A percentile compares a stretch with the other conserved stretches of the same genome.
Conservation (phyloP, 768 basidiomycete species). For the Tylopilus vinaceipallidus region DNA sequence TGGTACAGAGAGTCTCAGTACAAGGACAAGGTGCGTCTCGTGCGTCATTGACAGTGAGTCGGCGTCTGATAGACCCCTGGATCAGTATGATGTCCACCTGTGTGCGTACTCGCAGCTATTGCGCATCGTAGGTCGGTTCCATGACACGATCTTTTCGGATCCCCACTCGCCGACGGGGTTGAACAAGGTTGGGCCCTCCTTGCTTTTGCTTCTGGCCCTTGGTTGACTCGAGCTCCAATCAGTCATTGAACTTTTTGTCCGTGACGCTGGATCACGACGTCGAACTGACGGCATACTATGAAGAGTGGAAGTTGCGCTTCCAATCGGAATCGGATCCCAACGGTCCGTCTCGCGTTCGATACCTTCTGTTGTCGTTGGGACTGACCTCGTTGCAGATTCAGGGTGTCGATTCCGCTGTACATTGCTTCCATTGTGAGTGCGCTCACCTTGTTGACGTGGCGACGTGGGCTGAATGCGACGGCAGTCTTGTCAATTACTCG, state of each 20-base stretch:
- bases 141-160: slow-evolving; percentile 75
- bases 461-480: slow-evolving; percentile 8
- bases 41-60: no score
- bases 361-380: not conserved
- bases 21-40: slow-evolving; percentile 48
- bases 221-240: slow-evolving; percentile 4
- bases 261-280: slow-evolving; percentile 63
- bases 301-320: slow-evolving; percentile 68
- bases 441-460: not conserved
- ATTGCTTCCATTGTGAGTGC: slow-evolving; percentile 71
- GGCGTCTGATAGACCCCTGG: not conserved
- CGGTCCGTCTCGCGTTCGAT: slow-evolving; percentile 37
- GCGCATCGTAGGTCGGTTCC: slow-evolving; percentile 69
- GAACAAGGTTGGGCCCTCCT: slow-evolving; percentile 58
- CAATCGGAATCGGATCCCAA: slow-evolving; percentile 55
- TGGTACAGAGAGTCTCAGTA: slow-evolving; percentile 75
- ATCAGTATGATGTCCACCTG: slow-evolving; percentile 70
- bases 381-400: slow-evolving; percentile 41
- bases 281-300: slow-evolving; percentile 52
- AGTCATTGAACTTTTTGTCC: slow-evolving; percentile 67
- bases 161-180: slow-evolving; percentile 63
- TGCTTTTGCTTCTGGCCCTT: not conserved
- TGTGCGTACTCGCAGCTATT: slow-evolving; percentile 71
- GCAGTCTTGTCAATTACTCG: slow-evolving; percentile 71
- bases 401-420: slow-evolving; percentile 59